Evolutionary conservation across 2,329 filamentous ascomycete genomes (phyloP), one percentile per base, ranked within the genome.

Genomic region (Corynespora cassiicola): DNA sequence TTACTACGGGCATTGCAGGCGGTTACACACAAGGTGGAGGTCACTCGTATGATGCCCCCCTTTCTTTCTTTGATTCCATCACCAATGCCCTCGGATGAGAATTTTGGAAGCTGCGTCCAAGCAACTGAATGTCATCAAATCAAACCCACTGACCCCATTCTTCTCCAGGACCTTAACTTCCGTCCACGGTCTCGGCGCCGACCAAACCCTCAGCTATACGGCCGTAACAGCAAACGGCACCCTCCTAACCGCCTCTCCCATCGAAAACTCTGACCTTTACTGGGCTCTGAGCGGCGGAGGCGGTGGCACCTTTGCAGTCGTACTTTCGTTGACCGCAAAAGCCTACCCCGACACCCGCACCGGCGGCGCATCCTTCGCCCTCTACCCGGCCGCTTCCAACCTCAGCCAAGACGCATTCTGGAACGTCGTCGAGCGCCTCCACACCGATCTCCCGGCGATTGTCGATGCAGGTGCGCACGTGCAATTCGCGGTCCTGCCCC

Each of bases 21-120:
- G 65, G 65, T 0, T 68, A 56, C 31, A 48, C 51, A 0, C 54
- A 61, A 31, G 61, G 62, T 15, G 63, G 58, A 18, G 65, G 65
- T 5, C 62, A 66, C 29, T 56, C 50, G 35, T 28, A 37, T 27
- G 7, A 22, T 35, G 27, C 34, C 28, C n/a, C 29, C 30, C 22
- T 29, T 15, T 18, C 19, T 28, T 16, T n/a, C n/a, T n/a, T n/a
- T n/a, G n/a, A n/a, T n/a, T n/a, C n/a, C n/a, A n/a, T n/a, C n/a
- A n/a, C n/a, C n/a, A n/a, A n/a, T n/a, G n/a, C n/a, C n/a, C n/a
- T n/a, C n/a, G n/a, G n/a, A n/a, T n/a, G n/a, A n/a, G n/a, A n/a
- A n/a, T n/a, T n/a, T n/a, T n/a, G n/a, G n/a, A n/a, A n/a, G n/a
- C n/a, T n/a, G n/a, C n/a, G n/a, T n/a, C n/a, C n/a, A n/a, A n/a